Evolutionary conservation across 805 yeast species (phyloP).

Genomic region (Candida insectorum): DNA sequence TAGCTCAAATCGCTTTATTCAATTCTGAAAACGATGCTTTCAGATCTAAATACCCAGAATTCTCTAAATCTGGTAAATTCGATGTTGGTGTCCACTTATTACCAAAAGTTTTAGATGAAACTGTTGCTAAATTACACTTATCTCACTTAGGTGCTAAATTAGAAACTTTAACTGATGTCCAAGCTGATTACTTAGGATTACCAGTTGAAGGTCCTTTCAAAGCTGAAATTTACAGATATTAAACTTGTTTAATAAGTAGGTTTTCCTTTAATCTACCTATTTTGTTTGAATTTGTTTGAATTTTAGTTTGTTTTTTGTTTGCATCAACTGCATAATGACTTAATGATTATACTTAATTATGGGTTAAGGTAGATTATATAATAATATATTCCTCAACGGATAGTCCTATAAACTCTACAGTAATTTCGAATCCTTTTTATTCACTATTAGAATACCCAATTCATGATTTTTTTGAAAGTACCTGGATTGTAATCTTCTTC

Average conservation of each 20-base stretch:
- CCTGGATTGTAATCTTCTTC: conserved; percentile 4
- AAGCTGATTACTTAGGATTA: conserved; percentile 91
- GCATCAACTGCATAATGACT: conserved; percentile 46
- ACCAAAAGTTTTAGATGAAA: conserved; percentile 98
- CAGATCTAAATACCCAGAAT: conserved; percentile 81
- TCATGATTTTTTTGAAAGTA: conserved; percentile 4
- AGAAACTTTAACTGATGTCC: conserved; percentile 69
- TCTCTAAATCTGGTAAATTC: conserved; percentile 89
- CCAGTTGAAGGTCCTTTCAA: conserved; percentile 95
- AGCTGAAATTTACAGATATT: conserved; percentile 97
- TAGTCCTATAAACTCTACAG: not conserved
- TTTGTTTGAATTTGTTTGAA: conserved; percentile 14
- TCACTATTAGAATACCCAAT: conserved; percentile 7
- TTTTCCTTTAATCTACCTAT: conserved; percentile 3
- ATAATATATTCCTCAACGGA: conserved; percentile 18
- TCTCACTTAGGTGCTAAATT: conserved; percentile 90
- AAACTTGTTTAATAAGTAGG: conserved; percentile 28
- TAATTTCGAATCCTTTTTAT: no score
- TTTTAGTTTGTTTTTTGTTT: conserved; percentile 22
- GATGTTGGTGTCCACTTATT: conserved; percentile 89
- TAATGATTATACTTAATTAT: conserved; percentile 19
- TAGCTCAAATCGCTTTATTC: conserved; percentile 97
- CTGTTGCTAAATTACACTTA: conserved; percentile 96
- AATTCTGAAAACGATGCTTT: conserved; percentile 79
- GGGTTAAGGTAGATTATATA: conserved; percentile 8